Evolutionary conservation across 2,329 filamentous ascomycete species (phyloP).

Genomic region (Colletotrichum melonis): DNA sequence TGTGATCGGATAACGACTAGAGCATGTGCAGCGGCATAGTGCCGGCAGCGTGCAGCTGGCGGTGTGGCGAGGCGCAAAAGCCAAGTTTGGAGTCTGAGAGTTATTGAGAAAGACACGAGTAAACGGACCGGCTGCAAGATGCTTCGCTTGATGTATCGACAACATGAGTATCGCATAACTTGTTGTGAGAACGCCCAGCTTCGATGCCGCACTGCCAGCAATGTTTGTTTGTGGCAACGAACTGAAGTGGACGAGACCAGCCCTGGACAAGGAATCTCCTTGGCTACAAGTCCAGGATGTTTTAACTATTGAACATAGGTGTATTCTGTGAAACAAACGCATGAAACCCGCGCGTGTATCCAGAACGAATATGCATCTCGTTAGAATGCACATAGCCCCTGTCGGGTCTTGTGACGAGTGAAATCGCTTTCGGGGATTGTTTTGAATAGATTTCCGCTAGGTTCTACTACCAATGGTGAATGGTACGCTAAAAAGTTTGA

Average conservation of each 20-base stretch:
- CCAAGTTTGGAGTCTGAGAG: background rate
- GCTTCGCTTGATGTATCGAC: background rate
- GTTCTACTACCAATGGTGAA: background rate
- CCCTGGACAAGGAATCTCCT: background rate
- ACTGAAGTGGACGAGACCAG: background rate
- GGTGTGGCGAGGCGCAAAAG: background rate
- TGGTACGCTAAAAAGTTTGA: background rate
- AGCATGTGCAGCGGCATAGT: background rate
- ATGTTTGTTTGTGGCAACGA: background rate
- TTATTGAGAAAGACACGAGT: background rate
- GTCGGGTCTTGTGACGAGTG: background rate
- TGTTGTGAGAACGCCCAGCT: background rate
- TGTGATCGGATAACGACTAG: background rate
- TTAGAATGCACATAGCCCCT: background rate
- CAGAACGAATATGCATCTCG: background rate
- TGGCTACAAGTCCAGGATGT: background rate
- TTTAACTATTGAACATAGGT: background rate
- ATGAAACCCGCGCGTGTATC: slow-evolving; percentile 3
- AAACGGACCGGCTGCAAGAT: background rate
- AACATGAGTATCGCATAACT: background rate
- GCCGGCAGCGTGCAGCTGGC: background rate
- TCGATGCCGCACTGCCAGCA: background rate
- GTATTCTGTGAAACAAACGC: slow-evolving; percentile 16
- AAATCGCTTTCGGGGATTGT: background rate
- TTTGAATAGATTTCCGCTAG: background rate